Evolutionary conservation across 441 rosid genomes (phyloP).

Genomic region (Capsella rubella): DNA sequence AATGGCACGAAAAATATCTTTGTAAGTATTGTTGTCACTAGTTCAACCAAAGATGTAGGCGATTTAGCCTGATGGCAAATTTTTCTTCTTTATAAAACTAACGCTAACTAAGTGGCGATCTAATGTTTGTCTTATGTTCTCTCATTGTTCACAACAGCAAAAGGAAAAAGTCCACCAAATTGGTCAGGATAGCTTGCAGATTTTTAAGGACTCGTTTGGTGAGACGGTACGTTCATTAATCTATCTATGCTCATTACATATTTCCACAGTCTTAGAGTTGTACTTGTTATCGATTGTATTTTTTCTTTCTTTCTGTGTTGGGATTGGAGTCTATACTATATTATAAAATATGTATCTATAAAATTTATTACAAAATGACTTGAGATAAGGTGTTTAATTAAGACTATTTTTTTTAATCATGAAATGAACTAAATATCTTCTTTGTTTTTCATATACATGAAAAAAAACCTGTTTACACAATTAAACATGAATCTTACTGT

Average conservation of each 20-base stretch:
- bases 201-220: neutral
- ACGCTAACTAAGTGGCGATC: neutral
- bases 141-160: neutral
- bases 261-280: neutral
- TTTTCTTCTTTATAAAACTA: neutral
- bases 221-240: conserved; percentile 12
- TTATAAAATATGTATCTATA: no score
- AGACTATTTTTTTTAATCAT: neutral
- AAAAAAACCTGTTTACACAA: no score
- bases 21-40: neutral
- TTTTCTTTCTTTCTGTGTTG: no score
- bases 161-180: neutral
- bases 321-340: no score
- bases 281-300: no score
- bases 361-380: no score
- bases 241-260: neutral
- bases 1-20: neutral
- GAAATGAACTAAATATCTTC: neutral
- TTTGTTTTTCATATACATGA: neutral
- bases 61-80: neutral
- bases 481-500: no score
- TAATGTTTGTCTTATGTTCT: neutral
- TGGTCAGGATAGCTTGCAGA: neutral
- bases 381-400: no score
- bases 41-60: neutral